Base-by-base conservation (phyloP, 768 basidiomycete genomes). In the Amanita fuliginea region DNA sequence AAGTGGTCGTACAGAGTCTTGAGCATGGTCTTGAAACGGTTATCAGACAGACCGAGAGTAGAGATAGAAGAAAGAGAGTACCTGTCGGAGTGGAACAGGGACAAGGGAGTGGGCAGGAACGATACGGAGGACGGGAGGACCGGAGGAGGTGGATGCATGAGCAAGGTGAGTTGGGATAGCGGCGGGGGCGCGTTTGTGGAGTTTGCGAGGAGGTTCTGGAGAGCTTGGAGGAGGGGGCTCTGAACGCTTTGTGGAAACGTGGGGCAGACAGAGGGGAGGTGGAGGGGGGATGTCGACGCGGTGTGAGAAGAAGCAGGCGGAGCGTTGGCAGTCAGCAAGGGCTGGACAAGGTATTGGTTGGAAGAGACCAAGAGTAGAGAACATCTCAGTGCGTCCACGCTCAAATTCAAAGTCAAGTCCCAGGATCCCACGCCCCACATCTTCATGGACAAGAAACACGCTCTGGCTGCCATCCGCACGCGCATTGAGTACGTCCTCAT, bases 1-100 rank as follows among this genome's bases (percentile, higher is more conserved):
- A 88, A 93, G 57, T 86, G 83, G 21, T 85, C 78, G 56, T 81
- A 83, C 9, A 93, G 66, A 0, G 68, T 74, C 62, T 83, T 84
- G 53, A 93, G 68, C 84, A 90, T 78, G 1, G 80, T 72, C 81
- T 88, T 46, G 13, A 42, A 18, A 49, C 4, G 21, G 21, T 50
- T n/a, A n/a, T n/a, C n/a, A n/a, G n/a, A n/a, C 54, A 34, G 44
- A 33, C 53, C 54, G 32, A 59, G 55, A n/a, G 28, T 10, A 47
- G 30, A 46, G 43, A 39, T 22, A 35, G 47, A n/a, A 28, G 26
- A 36, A 39, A 21, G 26, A 33, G 40, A 21, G 36, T 8, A 60
- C 69, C 44, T 90, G 86, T 33, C 91, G 76, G 43, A 86, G 80
- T 4, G 81, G 79, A 39, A 91, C 56, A 1, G 90, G 70, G 16